Base-by-base conservation (phyloP, 129 eudicot genomes). In the Oenanthe sinensis region DNA sequence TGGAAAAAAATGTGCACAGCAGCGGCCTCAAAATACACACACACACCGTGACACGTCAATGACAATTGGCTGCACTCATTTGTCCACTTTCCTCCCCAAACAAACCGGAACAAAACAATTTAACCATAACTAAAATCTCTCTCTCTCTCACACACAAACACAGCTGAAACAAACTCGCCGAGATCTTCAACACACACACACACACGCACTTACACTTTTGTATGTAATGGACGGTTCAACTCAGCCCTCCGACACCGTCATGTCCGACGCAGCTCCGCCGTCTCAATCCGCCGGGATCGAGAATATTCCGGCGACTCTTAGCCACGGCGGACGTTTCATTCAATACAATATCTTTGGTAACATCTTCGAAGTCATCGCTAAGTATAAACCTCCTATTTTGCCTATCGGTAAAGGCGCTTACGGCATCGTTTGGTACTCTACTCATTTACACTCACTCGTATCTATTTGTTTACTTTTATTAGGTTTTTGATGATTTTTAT, bases 391-490 rank as follows among this genome's bases (percentile, higher is more conserved):
- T 30, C 98, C 98, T 8, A 90, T 93, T 69, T 86, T 86, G 92
- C 94, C 92, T 10, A 88, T 93, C 75, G 98, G 98, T 26, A 87
- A 89, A 86, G 98, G 98, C 79, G 94, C 98, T 0, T 90, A 93
- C 84, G 98, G 98, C 82, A 87, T 93, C 76, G 98, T 93, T 81
- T 93, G 94, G 98, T 93, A 69, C 0, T 22, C 19, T 13, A 6
- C 36, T 72, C 52, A 65, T 65, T 65, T 65, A 39, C 42, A 39
- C 42, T 3, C 42, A 3, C 42, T 5, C 42, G 3, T 5, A 39
- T 9, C 0, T 26, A 65, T 65, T 24, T 24, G 17, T 28, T 12
- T 30, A 22, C 0, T 28, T 28, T 30, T 6, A n/a, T 60, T 67
- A 26, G 2, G 14, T 60, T 7, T 60, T 9, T 60, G 70, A 8